phyloP scores from a whole-genome alignment of 352 stramenopile species.

The Plasmopara viticola region DNA sequence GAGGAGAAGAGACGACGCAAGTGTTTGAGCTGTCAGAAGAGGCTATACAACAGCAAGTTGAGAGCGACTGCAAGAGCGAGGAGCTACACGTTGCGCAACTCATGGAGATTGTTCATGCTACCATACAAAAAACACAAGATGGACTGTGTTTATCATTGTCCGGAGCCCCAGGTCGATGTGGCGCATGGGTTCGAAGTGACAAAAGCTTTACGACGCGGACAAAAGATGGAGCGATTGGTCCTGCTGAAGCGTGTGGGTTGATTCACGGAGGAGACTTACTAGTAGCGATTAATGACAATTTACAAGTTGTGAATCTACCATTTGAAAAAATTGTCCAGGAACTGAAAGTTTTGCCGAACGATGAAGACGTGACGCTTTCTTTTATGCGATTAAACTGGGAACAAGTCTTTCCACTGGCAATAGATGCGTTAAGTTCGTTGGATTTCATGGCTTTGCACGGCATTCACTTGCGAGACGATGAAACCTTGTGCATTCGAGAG shows the following conservation, averaged over 20 bases:
- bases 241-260: conserved; percentile 46
- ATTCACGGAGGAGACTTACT: conserved; percentile 70
- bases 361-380: conserved; percentile 35
- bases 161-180: conserved; percentile 56
- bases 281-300: conserved; percentile 53
- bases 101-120: conserved; percentile 32
- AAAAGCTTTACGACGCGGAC: conserved; percentile 55
- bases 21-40: conserved; percentile 23
- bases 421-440: conserved; percentile 35
- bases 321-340: conserved; percentile 66
- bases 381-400: conserved; percentile 65
- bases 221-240: conserved; percentile 40
- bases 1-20: conserved; percentile 38
- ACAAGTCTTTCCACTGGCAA: conserved; percentile 43
- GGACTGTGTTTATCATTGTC: conserved; percentile 77
- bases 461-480: conserved; percentile 43
- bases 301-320: conserved; percentile 43
- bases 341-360: conserved; percentile 52
- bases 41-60: too few species aligned
- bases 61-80: too few species aligned
- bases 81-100: background rate
- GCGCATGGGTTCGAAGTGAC: conserved; percentile 77
- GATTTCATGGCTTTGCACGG: conserved; percentile 45
- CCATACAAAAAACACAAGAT: conserved; percentile 52
- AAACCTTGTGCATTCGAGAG: conserved; percentile 69